Evolutionary conservation across 2,329 filamentous ascomycete genomes (phyloP).

Genomic region (Tolypocladium endophyticum): DNA sequence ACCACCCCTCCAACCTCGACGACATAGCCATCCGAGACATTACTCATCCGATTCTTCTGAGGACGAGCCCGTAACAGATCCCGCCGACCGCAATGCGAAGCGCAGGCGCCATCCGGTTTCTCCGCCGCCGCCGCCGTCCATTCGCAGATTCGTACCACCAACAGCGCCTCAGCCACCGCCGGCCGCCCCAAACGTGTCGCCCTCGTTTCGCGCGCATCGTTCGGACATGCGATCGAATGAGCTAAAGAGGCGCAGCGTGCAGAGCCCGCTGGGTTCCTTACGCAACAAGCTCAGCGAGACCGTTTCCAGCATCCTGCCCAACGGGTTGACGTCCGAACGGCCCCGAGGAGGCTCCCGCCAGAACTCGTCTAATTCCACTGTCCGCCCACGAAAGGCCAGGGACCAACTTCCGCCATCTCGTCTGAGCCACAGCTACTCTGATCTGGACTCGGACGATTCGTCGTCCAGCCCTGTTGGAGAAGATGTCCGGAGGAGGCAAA

Average conservation of each 20-base stretch:
- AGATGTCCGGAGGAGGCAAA: constrained; percentile 14
- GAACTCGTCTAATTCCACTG: constrained; percentile 17
- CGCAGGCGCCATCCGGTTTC: constrained; percentile 14
- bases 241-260: constrained; percentile 21
- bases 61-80: constrained; percentile 20
- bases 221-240: constrained; percentile 25
- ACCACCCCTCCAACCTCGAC: constrained; percentile 21
- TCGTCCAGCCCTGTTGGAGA: constrained; percentile 23
- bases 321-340: constrained; percentile 21
- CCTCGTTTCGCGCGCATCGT: constrained; percentile 20
- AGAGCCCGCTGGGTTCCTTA: constrained; percentile 26
- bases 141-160: constrained; percentile 23
- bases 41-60: constrained; percentile 31
- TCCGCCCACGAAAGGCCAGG: constrained; percentile 24
- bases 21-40: constrained; percentile 40
- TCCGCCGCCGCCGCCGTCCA: constrained; percentile 16
- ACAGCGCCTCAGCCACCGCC: constrained; percentile 17
- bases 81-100: constrained; percentile 11
- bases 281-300: constrained; percentile 35
- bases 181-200: constrained; percentile 10
- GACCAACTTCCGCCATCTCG: constrained; percentile 30
- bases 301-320: constrained; percentile 31
- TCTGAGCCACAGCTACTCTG: constrained; percentile 30
- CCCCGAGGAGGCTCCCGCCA: constrained; percentile 25
- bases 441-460: constrained; percentile 24